Conservation (phyloP, 768 basidiomycete genomes). For the Hysterangium stoloniferum region DNA sequence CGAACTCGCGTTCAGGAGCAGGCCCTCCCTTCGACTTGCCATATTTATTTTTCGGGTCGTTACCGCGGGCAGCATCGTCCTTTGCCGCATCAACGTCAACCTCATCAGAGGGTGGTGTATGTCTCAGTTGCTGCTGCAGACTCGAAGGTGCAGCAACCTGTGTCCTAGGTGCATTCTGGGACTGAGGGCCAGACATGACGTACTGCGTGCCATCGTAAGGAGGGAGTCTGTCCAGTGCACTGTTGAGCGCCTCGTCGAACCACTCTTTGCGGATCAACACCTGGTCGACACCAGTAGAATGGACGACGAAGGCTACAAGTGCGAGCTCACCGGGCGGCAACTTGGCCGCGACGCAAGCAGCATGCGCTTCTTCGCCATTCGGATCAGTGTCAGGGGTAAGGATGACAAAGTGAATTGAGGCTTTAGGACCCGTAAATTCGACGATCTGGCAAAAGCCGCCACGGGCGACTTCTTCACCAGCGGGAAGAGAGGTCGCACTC, state of each 20-base stretch:
- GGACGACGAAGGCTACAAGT: conserved; percentile 83
- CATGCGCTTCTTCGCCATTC: conserved; percentile 72
- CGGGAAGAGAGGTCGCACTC: conserved; percentile 37
- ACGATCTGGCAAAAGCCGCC: conserved; percentile 73
- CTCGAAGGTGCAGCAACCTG: conserved; percentile 24
- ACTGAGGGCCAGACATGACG: conserved; percentile 14
- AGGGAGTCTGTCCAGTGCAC: conserved; percentile 58
- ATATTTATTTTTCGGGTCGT: conserved; percentile 45
- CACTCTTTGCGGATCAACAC: conserved; percentile 81
- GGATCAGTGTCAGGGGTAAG: conserved; percentile 80
- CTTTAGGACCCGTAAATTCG: conserved; percentile 77
- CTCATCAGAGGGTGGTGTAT: conserved; percentile 72
- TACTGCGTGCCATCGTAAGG: conserved; percentile 30
- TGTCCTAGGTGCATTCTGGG: conserved; percentile 15
- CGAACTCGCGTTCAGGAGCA: conserved; percentile 28
- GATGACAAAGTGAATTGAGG: conserved; percentile 86
- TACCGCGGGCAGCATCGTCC: conserved; percentile 44
- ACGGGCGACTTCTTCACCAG: conserved; percentile 49
- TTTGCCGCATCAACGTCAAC: conserved; percentile 55
- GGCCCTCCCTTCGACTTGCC: conserved; percentile 31
- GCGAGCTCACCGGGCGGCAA: conserved; percentile 68
- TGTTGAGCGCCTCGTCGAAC: conserved; percentile 61
- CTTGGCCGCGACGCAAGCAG: conserved; percentile 78
- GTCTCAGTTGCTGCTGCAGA: conserved; percentile 24
- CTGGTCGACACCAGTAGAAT: conserved; percentile 83